Evolutionary conservation across 2,329 filamentous ascomycete species (phyloP).

Genomic region (Ascochyta clinopodiicola): DNA sequence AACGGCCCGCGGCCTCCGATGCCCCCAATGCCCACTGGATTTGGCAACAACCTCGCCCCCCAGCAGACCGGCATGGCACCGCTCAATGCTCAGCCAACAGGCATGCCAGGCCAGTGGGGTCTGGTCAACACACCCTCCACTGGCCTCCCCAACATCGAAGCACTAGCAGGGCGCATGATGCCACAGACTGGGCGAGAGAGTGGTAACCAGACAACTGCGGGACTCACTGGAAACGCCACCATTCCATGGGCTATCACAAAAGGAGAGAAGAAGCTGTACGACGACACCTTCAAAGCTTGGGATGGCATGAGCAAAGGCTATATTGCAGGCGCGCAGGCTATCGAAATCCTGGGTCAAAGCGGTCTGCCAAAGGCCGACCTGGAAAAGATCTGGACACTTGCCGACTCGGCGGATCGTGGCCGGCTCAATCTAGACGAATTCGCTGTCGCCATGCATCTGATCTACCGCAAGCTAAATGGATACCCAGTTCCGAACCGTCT

Average conservation of each 20-base stretch:
- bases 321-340: constrained; percentile 88
- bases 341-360: constrained; percentile 97
- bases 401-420: constrained; percentile 92
- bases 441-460: constrained; percentile 97
- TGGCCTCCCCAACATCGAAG: constrained; percentile 92
- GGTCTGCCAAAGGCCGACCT: constrained; percentile 89
- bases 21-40: constrained; percentile 74
- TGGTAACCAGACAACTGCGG: constrained; percentile 82
- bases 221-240: constrained; percentile 89
- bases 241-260: constrained; percentile 99
- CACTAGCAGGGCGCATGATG: constrained; percentile 94
- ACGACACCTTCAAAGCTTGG: constrained; percentile 94
- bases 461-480: constrained; percentile 95
- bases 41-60: constrained; percentile 59
- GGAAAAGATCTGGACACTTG: constrained; percentile 92
- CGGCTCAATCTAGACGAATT: constrained; percentile 96
- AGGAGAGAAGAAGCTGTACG: constrained; percentile 96
- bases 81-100: constrained; percentile 92
- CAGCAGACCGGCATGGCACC: constrained; percentile 68
- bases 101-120: constrained; percentile 95
- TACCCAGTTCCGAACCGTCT: constrained; percentile 89
- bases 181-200: constrained; percentile 87
- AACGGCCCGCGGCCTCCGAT: constrained; percentile 79
- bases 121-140: constrained; percentile 91
- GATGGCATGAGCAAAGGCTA: constrained; percentile 93